phyloP scores from a whole-genome alignment of 257 asterid genomes.

The Solanum tacnaense region DNA sequence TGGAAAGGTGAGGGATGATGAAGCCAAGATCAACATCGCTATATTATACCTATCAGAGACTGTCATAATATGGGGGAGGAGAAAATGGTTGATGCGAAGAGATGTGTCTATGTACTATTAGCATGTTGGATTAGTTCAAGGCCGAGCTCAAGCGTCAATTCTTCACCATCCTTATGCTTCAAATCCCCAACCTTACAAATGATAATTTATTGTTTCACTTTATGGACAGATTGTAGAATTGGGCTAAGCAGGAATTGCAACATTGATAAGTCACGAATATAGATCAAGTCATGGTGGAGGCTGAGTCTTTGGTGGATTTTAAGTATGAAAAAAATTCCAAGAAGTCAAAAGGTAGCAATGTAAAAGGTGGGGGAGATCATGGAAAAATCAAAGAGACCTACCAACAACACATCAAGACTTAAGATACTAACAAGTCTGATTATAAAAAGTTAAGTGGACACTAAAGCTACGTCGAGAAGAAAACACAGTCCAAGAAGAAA shows the following conservation, averaged over 20 bases:
- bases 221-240: background rate
- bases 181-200: background rate
- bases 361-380: background rate
- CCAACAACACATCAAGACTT: background rate
- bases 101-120: no score
- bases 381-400: background rate
- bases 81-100: background rate
- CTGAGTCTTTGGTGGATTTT: background rate
- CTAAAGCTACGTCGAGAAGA: background rate
- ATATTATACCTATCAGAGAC: background rate
- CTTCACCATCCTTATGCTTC: background rate
- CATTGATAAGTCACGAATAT: background rate
- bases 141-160: background rate
- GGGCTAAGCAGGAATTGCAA: background rate
- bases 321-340: background rate
- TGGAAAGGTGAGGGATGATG: background rate
- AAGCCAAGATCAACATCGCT: background rate
- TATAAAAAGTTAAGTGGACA: background rate
- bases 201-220: background rate
- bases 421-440: background rate
- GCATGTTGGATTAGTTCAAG: background rate
- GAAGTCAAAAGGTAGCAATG: background rate
- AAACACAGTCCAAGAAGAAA: background rate
- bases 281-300: background rate
- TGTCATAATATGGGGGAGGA: background rate